Conservation (phyloP, 768 basidiomycete genomes). For the Mrakia gelida region DNA sequence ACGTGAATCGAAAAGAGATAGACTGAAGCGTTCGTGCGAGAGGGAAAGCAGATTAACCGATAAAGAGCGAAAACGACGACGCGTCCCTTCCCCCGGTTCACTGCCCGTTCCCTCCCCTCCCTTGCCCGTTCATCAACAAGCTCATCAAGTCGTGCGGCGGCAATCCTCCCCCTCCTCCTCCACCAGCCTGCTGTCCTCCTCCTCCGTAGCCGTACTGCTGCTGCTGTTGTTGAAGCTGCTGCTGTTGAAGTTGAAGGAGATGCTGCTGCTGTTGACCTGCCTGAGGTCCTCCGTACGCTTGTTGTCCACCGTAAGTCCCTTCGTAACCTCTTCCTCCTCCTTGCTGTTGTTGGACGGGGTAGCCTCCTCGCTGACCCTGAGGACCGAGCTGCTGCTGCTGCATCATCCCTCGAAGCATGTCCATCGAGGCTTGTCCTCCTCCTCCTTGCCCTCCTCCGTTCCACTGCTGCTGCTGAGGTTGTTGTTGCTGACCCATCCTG, state of each 20-base stretch:
- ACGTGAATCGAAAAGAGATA: too few relatives aligned
- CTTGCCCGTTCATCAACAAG: slow-evolving; percentile 2
- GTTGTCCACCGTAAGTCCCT: neutral
- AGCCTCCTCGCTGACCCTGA: neutral
- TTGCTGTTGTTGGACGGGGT: neutral
- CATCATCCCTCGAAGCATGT: slow-evolving; percentile 28
- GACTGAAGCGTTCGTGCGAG: too few relatives aligned
- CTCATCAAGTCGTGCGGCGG: slow-evolving; percentile 2
- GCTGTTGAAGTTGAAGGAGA: neutral
- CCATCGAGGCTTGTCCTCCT: neutral
- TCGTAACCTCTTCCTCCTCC: neutral
- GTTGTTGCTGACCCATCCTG: neutral
- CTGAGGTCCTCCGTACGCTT: slow-evolving; percentile 3
- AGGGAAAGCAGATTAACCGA: too few relatives aligned
- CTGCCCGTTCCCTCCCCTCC: neutral
- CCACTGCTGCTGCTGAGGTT: slow-evolving; percentile 11
- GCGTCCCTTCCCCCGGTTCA: too few relatives aligned
- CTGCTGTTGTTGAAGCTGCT: neutral
- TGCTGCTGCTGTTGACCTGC: neutral
- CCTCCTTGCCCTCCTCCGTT: slow-evolving; percentile 8
- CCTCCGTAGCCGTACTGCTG: neutral
- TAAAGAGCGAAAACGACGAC: too few relatives aligned
- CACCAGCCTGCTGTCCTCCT: neutral
- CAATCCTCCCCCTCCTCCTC: neutral
- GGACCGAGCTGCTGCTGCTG: slow-evolving; percentile 25